These are phyloP conservation scores for Pyrenophora seminiperda DNA, from an alignment of 2,329 filamentous ascomycete species.

Conservation along the genomic window DNA sequence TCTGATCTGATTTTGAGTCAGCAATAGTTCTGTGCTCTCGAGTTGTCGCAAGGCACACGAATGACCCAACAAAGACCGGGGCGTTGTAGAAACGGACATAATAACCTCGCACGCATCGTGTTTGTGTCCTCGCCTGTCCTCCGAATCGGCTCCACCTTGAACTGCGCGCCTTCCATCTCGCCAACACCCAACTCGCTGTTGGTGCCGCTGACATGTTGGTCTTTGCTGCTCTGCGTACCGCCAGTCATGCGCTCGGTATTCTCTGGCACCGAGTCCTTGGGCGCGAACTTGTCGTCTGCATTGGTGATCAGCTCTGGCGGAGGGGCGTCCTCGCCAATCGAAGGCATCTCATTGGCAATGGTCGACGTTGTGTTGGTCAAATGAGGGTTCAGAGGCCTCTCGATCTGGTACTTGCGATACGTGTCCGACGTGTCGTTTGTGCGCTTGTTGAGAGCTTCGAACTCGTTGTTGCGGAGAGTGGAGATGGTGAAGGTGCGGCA, in stretches of 20 bases:
- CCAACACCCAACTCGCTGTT: slow-evolving; percentile 38
- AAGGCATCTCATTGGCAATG: slow-evolving; percentile 66
- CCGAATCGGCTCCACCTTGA: slow-evolving; percentile 88
- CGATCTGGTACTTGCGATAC: slow-evolving; percentile 61
- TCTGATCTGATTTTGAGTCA: slow-evolving; percentile 71
- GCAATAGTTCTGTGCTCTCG: not conserved
- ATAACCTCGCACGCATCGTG: slow-evolving; percentile 86
- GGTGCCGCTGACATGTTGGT: slow-evolving; percentile 38
- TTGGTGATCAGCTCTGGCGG: slow-evolving; percentile 66
- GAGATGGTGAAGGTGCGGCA: slow-evolving; percentile 48
- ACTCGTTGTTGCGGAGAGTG: slow-evolving; percentile 42
- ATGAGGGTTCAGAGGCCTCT: slow-evolving; percentile 65
- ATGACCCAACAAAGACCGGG: slow-evolving; percentile 1
- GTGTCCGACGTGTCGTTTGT: slow-evolving; percentile 59
- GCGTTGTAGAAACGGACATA: slow-evolving; percentile 59
- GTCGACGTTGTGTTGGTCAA: slow-evolving; percentile 69
- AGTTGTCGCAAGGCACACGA: not conserved
- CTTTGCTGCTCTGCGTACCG: slow-evolving; percentile 60
- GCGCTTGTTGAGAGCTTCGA: slow-evolving; percentile 55
- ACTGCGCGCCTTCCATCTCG: slow-evolving; percentile 58
- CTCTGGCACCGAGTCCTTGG: slow-evolving; percentile 65
- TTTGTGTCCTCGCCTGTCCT: slow-evolving; percentile 79
- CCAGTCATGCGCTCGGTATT: slow-evolving; percentile 70
- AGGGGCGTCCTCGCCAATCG: slow-evolving; percentile 60
- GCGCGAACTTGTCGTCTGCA: slow-evolving; percentile 61